Base-by-base conservation (phyloP, 306 rosid genomes). In the Castanospermum australe region DNA sequence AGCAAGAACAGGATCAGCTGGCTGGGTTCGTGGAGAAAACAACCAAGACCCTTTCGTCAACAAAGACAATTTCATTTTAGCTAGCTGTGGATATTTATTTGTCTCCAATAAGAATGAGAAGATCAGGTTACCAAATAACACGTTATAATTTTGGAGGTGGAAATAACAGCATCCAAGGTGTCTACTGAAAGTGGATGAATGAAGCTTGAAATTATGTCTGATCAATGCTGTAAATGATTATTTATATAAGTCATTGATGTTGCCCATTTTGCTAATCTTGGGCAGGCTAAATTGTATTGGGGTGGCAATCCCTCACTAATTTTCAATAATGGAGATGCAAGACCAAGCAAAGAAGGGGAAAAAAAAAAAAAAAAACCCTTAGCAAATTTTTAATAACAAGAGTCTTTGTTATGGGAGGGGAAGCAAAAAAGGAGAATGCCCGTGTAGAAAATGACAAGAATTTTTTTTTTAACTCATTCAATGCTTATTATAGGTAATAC, bases 11-110 rank as follows among this genome's bases (percentile, higher is more conserved):
- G 83, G 94, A 80, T 76, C 94, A 10, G 71, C 84, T 69, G 84
- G 90, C 38, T 89, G 94, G 96, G 84, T 90, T 75, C 89, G 88
- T 33, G 89, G 92, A 66, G 86, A 90, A 70, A 88, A 80, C 83
- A 86, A 82, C 64, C 87, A 73, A 74, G 83, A 38, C 41, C 54
- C 42, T 54, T 79, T 75, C 9, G 35, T 82, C n/a, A 42, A 22
- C 73, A 55, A 71, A 55, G 60, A 64, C 50, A 20, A 5, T 39
- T 54, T 36, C 67, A 25, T 71, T 54, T 71, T 73, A 63, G 72
- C 70, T 66, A 57, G 36, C 33, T 55, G 28, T 68, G 84, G 76
- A 78, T 67, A 62, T 48, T 66, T 62, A 60, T 50, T 41, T 63
- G 55, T 70, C 70, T 57, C 81, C 67, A 45, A 67, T 50, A 68